phyloP scores from a whole-genome alignment of 176 grass and related monocot species.

The Coix lacrymajobi region DNA sequence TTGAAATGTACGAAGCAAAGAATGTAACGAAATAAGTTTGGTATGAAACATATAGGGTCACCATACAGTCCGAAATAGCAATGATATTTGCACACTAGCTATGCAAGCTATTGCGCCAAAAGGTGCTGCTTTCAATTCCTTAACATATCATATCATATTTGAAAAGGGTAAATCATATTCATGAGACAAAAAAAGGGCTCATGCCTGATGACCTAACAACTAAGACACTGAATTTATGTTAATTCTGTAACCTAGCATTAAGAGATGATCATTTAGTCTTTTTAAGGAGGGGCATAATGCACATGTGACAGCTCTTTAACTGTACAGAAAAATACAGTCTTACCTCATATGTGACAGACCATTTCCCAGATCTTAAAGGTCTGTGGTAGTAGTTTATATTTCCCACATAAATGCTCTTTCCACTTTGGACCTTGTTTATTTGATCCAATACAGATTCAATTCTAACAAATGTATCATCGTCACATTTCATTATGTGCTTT shows the following conservation, averaged over 20 bases:
- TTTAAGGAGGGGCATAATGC: not conserved
- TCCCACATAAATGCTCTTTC: conserved; percentile 63
- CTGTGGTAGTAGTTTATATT: conserved; percentile 92
- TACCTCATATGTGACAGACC: conserved; percentile 93
- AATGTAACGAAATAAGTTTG: not conserved
- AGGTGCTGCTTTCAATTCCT: not conserved
- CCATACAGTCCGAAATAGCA: not conserved
- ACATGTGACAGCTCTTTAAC: not conserved
- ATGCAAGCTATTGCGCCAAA: not conserved
- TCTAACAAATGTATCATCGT: conserved; percentile 82
- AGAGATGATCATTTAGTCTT: not conserved
- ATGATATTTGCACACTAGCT: not conserved
- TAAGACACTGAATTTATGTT: not conserved
- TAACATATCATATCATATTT: not conserved
- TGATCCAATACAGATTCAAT: conserved; percentile 62
- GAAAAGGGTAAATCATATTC: not conserved
- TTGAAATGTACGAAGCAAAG: not conserved
- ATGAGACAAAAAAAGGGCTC: not conserved
- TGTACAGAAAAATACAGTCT: conserved; percentile 12
- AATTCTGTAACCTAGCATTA: not conserved
- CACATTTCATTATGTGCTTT: conserved; percentile 87
- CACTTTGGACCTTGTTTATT: conserved; percentile 53
- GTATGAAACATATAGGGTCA: not conserved
- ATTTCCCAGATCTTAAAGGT: conserved; percentile 76
- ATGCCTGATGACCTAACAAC: not conserved